These are phyloP conservation scores for Mortierella alpina DNA, from an alignment of 192 early-diverging fungal species.

Conservation along the genomic window DNA sequence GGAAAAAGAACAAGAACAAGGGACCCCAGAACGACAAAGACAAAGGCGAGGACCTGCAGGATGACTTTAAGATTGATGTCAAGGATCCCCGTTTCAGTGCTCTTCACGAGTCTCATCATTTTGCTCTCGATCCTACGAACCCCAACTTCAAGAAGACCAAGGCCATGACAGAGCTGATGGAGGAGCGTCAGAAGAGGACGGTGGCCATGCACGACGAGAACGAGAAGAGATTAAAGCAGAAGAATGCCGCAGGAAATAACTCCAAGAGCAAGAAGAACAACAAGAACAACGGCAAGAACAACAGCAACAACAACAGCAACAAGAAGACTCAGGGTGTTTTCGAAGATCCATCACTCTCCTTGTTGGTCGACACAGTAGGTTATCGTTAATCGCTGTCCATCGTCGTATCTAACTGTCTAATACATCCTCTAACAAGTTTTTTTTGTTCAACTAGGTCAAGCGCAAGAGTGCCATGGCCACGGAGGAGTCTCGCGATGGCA, in stretches of 20 bases:
- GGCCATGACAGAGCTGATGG: slow-evolving; percentile 78
- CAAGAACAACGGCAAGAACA: slow-evolving; percentile 24
- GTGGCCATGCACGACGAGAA: slow-evolving; percentile 33
- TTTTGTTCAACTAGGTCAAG: slow-evolving; percentile 56
- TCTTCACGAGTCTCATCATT: slow-evolving; percentile 83
- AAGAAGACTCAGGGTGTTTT: slow-evolving; percentile 24
- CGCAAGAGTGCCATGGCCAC: slow-evolving; percentile 68
- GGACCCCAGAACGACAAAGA: slow-evolving; percentile 56
- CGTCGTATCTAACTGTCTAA: not conserved
- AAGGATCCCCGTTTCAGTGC: slow-evolving; percentile 88
- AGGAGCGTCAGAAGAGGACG: slow-evolving; percentile 61
- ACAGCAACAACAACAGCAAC: slow-evolving; percentile 18
- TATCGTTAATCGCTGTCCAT: not conserved
- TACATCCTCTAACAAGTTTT: not conserved
- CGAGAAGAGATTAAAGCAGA: slow-evolving; percentile 36
- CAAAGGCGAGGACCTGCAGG: slow-evolving; percentile 66
- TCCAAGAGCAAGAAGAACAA: slow-evolving; percentile 21
- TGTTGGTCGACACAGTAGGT: slow-evolving; percentile 67
- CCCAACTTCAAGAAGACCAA: slow-evolving; percentile 91
- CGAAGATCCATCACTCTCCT: slow-evolving; percentile 61
- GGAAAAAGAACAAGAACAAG: slow-evolving; percentile 58
- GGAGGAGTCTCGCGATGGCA: slow-evolving; percentile 49
- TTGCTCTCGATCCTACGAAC: slow-evolving; percentile 96
- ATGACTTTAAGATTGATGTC: slow-evolving; percentile 89
- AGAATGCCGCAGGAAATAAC: slow-evolving; percentile 28